Evolutionary conservation across 345 rosid species (phyloP).

Genomic region (Salix udensis): DNA sequence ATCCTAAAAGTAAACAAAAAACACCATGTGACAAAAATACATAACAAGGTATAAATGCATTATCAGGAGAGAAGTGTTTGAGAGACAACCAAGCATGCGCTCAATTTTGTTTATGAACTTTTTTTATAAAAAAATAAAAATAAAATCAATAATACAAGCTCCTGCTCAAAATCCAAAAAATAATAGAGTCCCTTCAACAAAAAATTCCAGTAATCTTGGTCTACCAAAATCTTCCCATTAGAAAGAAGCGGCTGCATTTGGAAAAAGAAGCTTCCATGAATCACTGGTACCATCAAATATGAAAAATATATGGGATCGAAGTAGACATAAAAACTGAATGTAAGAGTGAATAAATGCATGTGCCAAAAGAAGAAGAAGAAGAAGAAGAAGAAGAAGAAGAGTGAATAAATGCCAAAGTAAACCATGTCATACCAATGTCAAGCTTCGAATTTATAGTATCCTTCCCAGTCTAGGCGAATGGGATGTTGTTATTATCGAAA

Average conservation of each 20-base stretch:
- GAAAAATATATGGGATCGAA: no score
- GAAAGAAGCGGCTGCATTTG: constrained; percentile 86
- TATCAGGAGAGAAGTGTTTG: neutral
- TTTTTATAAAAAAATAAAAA: no score
- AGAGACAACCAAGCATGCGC: neutral
- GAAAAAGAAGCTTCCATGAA: constrained; percentile 88
- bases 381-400: no score
- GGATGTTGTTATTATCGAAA: no score
- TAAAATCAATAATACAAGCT: neutral
- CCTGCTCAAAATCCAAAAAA: no score
- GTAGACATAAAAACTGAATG: no score
- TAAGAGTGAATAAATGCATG: no score
- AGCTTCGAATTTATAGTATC: no score
- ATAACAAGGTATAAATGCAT: neutral
- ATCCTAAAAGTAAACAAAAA: neutral
- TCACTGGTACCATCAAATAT: constrained; percentile 42
- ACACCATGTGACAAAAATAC: neutral
- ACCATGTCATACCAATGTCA: no score
- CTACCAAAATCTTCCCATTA: constrained; percentile 96
- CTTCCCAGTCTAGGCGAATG: no score
- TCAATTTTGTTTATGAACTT: neutral
- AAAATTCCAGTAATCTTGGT: constrained; percentile 60
- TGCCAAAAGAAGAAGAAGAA: no score
- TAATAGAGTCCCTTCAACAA: constrained; percentile 71
- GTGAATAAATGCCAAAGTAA: no score